A percentile compares a stretch with the other conserved stretches of the same genome.
phyloP scores from a whole-genome alignment of 164 flowering plant genomes.

The Vitis amurensis region DNA sequence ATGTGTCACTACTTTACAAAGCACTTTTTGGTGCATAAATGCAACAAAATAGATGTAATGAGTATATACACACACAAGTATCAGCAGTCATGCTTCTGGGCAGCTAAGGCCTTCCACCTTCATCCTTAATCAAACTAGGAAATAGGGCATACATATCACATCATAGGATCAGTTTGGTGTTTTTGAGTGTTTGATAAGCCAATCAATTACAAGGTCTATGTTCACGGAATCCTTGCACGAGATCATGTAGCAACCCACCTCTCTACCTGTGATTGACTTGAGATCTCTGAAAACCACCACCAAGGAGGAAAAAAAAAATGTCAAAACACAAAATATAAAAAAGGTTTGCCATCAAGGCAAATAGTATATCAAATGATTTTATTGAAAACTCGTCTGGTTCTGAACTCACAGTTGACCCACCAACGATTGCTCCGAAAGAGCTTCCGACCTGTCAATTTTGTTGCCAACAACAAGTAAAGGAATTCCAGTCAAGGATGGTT shows the following conservation, averaged over 20 bases:
- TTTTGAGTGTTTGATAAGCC: conserved; percentile 90
- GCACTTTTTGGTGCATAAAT: background rate
- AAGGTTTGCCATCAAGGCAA: background rate
- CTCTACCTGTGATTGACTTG: conserved; percentile 59
- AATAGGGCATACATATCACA: background rate
- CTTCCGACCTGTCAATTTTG: conserved; percentile 92
- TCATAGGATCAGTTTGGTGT: conserved; percentile 41
- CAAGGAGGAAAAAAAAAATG: background rate
- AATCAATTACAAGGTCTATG: conserved; percentile 74
- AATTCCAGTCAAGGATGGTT: conserved; percentile 72
- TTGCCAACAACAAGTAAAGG: conserved; percentile 85
- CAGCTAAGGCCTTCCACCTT: background rate
- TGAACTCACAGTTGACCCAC: conserved; percentile 86
- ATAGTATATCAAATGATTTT: background rate
- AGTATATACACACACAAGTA: too few species aligned
- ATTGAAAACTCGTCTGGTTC: background rate
- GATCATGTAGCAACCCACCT: conserved; percentile 90
- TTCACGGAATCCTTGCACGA: conserved; percentile 85
- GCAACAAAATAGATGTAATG: background rate
- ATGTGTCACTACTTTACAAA: conserved; percentile 4
- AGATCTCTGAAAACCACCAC: conserved; percentile 50
- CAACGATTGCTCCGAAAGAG: conserved; percentile 79
- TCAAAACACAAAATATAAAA: background rate
- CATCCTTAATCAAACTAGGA: background rate
- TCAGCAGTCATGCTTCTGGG: background rate